Evolutionary conservation across 768 basidiomycete species (phyloP).

Genomic region (Kwoniella sp.): DNA sequence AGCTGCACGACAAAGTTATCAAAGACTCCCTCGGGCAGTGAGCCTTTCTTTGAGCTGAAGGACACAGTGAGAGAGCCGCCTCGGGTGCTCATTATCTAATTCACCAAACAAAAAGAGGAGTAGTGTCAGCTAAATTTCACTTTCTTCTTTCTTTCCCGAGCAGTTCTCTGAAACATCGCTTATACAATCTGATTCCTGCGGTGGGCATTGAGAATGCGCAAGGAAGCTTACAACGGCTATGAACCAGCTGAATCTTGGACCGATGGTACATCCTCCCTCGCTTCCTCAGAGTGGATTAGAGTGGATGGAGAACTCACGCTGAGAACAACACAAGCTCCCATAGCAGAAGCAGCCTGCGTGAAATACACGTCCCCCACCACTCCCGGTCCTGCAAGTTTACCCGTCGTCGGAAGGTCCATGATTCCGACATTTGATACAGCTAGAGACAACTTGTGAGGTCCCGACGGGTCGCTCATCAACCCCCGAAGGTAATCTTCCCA

Average conservation of each 20-base stretch:
- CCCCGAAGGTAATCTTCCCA: slow-evolving; percentile 16
- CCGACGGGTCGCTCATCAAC: slow-evolving; percentile 5
- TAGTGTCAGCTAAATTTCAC: not conserved
- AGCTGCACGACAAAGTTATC: slow-evolving; percentile 7
- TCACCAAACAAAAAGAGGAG: no score
- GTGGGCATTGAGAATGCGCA: no score
- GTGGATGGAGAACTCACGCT: slow-evolving; percentile 5
- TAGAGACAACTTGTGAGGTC: slow-evolving; percentile 16
- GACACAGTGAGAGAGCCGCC: slow-evolving; percentile 10
- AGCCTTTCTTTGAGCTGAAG: slow-evolving; percentile 8
- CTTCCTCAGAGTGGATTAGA: not conserved
- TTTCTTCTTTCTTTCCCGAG: no score
- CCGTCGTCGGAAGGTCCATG: slow-evolving; percentile 11
- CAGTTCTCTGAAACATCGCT: no score
- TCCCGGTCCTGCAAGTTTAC: slow-evolving; percentile 10
- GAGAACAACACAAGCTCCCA: slow-evolving; percentile 17
- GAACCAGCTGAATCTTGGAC: no score
- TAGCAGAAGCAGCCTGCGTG: slow-evolving; percentile 15
- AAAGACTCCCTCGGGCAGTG: slow-evolving; percentile 15
- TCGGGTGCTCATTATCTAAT: slow-evolving; percentile 13
- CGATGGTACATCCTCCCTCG: no score
- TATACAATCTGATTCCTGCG: no score
- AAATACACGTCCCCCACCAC: slow-evolving; percentile 15
- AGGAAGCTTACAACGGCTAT: no score
- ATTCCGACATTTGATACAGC: slow-evolving; percentile 21